Base-by-base conservation (phyloP, 371 early-diverging fungal species). In the Circinella umbellata region DNA sequence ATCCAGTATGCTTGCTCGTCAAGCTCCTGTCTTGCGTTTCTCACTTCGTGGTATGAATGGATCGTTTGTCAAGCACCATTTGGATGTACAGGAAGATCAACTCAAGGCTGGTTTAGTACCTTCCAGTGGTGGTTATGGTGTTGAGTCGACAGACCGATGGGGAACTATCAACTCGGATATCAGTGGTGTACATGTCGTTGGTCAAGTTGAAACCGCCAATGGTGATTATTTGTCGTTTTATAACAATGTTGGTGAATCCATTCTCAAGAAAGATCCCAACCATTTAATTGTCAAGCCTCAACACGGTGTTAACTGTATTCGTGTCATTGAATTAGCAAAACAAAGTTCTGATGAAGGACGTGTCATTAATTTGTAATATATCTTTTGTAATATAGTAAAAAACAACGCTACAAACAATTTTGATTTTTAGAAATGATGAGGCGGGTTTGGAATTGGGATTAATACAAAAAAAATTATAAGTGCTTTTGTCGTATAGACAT, bases 71-170 rank as follows among this genome's bases (percentile, higher is more conserved):
- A 93, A 91, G 77, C 81, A 87, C 57, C 83, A 88, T 37, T 73
- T 92, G 55, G 94, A 93, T 73, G 88, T 89, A 4, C 94, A 93
- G 73, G 94, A 93, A 65, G 86, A 85, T 54, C 93, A 92, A 68
- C 84, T 92, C 59, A 91, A 90, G 75, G 74, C 79, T 4, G 91
- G 90, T 11, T 36, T 86, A 18, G 74, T 87, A 1, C 92, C 91
- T 7, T 71, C 71, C 4, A 73, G 80, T 42, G 61, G 78, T 14
- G 79, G 65, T 3, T 91, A 82, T 68, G 92, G 91, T 55, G 66
- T 89, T 37, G 93, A 92, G 49, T 61, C 61, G 0, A 69, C 73
- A 17, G 73, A 72, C 1, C 73, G 71, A 38, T 88, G 82, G 80
- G 91, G 92, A 65, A 76, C 79, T 6, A 71, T 93, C 51, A 86